A percentile compares a stretch with the other conserved stretches of the same genome.
phyloP scores from a whole-genome alignment of 2,329 filamentous ascomycete species.

The Pezicula radicicola region DNA sequence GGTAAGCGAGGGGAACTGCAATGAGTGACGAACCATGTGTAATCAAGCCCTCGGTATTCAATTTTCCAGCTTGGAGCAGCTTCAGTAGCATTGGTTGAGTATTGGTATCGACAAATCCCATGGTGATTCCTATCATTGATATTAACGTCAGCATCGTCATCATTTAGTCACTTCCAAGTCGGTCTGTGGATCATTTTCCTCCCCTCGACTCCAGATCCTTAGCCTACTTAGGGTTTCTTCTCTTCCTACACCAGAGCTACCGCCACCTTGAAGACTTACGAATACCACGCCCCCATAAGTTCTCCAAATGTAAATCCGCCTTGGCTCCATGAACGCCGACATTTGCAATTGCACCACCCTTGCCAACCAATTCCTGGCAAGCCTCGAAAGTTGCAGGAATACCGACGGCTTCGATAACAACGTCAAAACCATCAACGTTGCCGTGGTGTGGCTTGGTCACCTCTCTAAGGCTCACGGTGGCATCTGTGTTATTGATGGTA shows the following conservation, averaged over 20 bases:
- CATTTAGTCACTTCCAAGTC: not conserved
- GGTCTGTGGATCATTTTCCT: not conserved
- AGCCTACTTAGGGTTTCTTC: not conserved
- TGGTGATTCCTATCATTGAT: not conserved
- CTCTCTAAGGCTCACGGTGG: slow-evolving; percentile 30
- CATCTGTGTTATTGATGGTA: slow-evolving; percentile 33
- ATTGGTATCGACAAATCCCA: not conserved
- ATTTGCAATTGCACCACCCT: slow-evolving; percentile 51
- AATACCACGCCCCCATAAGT: slow-evolving; percentile 51
- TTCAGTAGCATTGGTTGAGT: not conserved
- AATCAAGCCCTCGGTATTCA: not conserved
- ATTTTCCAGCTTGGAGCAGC: not conserved
- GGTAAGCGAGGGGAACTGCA: not conserved
- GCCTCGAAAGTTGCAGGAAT: slow-evolving; percentile 48
- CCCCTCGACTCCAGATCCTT: not conserved
- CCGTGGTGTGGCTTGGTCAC: slow-evolving; percentile 36
- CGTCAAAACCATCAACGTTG: slow-evolving; percentile 44
- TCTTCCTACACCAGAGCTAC: not conserved
- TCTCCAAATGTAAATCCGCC: slow-evolving; percentile 47
- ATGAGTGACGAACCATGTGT: not conserved
- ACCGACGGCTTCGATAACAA: slow-evolving; percentile 56
- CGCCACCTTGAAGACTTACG: slow-evolving; percentile 30
- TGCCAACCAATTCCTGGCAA: slow-evolving; percentile 48
- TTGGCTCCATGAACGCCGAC: slow-evolving; percentile 53
- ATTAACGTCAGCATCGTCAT: not conserved